Evolutionary conservation across 192 early-diverging fungal species (phyloP).

Genomic region (Podila verticillata): DNA sequence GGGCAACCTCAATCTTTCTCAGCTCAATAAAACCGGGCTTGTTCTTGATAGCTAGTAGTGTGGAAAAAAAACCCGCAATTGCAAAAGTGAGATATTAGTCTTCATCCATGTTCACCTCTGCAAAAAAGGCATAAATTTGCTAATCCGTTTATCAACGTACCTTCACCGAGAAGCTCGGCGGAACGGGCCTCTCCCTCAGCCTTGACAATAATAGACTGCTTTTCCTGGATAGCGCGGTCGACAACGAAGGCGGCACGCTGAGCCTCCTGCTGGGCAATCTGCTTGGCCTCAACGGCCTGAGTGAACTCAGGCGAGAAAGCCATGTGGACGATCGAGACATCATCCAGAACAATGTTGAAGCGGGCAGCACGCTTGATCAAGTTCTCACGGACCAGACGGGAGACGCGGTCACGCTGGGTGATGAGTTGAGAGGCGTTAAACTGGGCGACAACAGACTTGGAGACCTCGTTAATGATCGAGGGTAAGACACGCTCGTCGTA

Average conservation of each 20-base stretch:
- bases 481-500: constrained; percentile 98
- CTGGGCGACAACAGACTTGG: constrained; percentile 97
- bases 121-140: neutral
- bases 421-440: constrained; percentile 99
- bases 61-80: neutral
- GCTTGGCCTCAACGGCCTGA: constrained; percentile 96
- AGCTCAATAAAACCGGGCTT: constrained; percentile 97
- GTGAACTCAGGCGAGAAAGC: constrained; percentile 97
- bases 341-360: constrained; percentile 95
- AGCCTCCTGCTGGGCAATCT: constrained; percentile 99
- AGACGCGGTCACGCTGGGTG: constrained; percentile 95
- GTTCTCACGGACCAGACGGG: constrained; percentile 91
- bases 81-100: neutral
- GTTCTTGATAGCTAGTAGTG: constrained; percentile 82
- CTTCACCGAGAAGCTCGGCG: constrained; percentile 93
- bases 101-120: neutral
- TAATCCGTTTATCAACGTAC: neutral
- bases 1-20: constrained; percentile 91
- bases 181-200: constrained; percentile 96
- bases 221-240: constrained; percentile 93
- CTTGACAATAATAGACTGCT: constrained; percentile 94
- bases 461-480: constrained; percentile 97
- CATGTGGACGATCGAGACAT: constrained; percentile 98
- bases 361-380: constrained; percentile 81
- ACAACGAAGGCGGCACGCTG: constrained; percentile 95